Conservation (phyloP, 1,284 basidiomycete species). For the Rhizopogon parksii region DNA sequence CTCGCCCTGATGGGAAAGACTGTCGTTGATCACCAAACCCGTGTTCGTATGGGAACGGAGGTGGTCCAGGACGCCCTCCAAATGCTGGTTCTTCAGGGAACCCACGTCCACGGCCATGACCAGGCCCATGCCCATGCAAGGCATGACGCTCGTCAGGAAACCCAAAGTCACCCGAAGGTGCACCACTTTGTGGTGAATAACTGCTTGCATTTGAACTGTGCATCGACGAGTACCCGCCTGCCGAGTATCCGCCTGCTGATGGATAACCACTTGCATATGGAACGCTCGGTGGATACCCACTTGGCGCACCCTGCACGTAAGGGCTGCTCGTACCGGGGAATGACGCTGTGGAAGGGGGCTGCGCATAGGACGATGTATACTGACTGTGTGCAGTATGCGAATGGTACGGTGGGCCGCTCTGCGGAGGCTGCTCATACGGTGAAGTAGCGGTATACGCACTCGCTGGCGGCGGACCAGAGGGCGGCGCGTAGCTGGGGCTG, state of each 20-base stretch:
- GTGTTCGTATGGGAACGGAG: neutral
- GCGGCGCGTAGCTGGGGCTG: constrained; percentile 21
- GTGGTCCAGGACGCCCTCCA: constrained; percentile 1
- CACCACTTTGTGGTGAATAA: constrained; percentile 1
- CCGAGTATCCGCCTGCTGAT: neutral
- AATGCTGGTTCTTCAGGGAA: constrained; percentile 5
- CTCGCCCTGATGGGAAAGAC: neutral
- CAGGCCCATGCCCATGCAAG: neutral
- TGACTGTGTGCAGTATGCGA: constrained; percentile 3
- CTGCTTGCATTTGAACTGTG: neutral
- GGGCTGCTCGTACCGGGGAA: neutral
- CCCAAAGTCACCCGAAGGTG: constrained; percentile 2
- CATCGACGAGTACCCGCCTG: neutral
- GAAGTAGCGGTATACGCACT: constrained; percentile 10
- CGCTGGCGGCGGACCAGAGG: constrained; percentile 15
- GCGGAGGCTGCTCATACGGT: constrained; percentile 8
- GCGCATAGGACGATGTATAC: constrained; percentile 21
- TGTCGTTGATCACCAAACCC: neutral
- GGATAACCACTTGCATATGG: constrained; percentile 18
- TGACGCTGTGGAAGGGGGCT: constrained; percentile 19
- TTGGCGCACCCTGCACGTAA: constrained; percentile 2
- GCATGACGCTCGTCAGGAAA: neutral
- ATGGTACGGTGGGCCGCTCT: constrained; percentile 8
- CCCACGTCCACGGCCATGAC: neutral
- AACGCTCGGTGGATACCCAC: neutral